A percentile compares a stretch with the other conserved stretches of the same genome.
These are phyloP conservation scores for Pleochaeta shiraiana DNA, from an alignment of 2,329 filamentous ascomycete species.

Conservation along the genomic window DNA sequence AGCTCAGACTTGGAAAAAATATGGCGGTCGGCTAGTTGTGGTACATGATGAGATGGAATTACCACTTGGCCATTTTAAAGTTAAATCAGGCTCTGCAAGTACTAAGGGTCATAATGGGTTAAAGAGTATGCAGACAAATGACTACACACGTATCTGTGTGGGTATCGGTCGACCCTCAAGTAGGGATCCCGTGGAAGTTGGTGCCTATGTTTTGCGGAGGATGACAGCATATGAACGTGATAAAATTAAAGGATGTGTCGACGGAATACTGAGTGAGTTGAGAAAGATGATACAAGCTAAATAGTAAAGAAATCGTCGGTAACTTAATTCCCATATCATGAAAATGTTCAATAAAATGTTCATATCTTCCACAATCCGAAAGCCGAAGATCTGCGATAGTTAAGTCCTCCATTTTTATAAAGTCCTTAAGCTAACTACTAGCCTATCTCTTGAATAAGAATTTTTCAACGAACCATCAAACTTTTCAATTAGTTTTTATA, in stretches of 20 bases:
- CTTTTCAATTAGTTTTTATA: too few relatives aligned
- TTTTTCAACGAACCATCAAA: too few relatives aligned
- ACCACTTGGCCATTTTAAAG: conserved; percentile 40
- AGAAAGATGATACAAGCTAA: too few relatives aligned
- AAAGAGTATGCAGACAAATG: conserved; percentile 34
- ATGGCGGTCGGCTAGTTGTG: conserved; percentile 40
- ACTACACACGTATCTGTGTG: conserved; percentile 42
- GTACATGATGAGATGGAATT: conserved; percentile 79
- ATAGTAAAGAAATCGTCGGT: too few relatives aligned
- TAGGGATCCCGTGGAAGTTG: conserved; percentile 44
- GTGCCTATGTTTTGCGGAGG: conserved; percentile 47
- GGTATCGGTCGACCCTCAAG: conserved; percentile 70
- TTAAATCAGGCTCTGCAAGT: conserved; percentile 40
- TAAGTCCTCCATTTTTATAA: too few relatives aligned
- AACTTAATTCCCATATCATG: too few relatives aligned
- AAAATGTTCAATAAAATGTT: too few relatives aligned
- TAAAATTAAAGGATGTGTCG: conserved; percentile 14
- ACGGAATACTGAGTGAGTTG: conserved; percentile 14
- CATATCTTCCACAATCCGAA: too few relatives aligned
- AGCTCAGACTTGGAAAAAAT: conserved; percentile 38
- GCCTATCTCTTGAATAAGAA: too few relatives aligned
- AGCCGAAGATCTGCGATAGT: too few relatives aligned
- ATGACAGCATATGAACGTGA: conserved; percentile 14
- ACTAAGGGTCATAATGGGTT: conserved; percentile 54
- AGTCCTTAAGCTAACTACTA: too few relatives aligned